Evolutionary conservation across 2,329 filamentous ascomycete genomes (phyloP), one percentile per base, ranked within the genome.

Genomic region (Penicillium sp.): DNA sequence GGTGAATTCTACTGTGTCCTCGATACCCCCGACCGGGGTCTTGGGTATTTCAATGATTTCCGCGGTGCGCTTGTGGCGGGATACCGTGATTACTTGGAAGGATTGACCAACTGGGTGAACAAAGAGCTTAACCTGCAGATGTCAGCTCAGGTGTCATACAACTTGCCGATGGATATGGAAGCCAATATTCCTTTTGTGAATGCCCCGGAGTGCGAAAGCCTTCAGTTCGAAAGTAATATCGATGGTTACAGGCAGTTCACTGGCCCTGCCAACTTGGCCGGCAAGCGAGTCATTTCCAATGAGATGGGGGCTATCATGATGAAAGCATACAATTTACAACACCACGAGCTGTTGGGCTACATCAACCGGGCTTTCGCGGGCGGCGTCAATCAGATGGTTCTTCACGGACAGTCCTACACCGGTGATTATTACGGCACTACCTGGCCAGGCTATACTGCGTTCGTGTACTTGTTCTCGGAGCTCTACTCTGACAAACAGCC

Each of bases 381-480:
- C 12, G 78, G 77, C 4, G 72, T 83, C 33, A 83, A 80, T 50
- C 75, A 79, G 53, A 68, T 80, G 40, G 77, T 84, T 7, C 68
- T 83, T 12, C 83, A 85, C 58, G 82, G 81, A 0, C 73, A 73
- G 53, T 70, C 80, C 0, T 82, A 80, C 56, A 75, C 75, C 0
- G 78, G 77, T 1, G 66, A 77, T 4, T 83, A 83, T 60, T 67
- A 70, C 0, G 77, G 79, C 49, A 83, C 81, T 1, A 83, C 80
- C 0, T 84, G 82, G 81, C 82, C 82, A 2, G 79, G 79, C 0
- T 82, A 78, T 59, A 79, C 78, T 1, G 73, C 81, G 0, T 83
- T 84, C 55, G 60, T 56, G 6, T 84, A 81, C 62, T 44, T 71
- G 0, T 82, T 79, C 58, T 76, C 77, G 0, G 79, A 81, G 15